A percentile compares a stretch with the other conserved stretches of the same genome.
Conservation (phyloP, 441 rosid species). For the Erodium trifolium region DNA sequence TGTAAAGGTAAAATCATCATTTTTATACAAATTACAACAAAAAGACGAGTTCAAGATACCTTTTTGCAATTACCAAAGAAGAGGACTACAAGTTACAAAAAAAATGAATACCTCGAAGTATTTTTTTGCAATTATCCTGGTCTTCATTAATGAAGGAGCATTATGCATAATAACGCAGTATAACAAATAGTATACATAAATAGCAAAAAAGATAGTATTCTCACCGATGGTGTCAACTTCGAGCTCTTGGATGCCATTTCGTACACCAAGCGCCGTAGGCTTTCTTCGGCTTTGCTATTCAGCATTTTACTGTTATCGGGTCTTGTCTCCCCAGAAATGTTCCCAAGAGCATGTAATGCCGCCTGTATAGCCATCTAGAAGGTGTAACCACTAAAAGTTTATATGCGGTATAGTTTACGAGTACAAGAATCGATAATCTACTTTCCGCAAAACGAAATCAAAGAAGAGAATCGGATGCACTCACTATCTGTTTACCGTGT, state of each 20-base stretch:
- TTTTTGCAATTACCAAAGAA: too few relatives aligned
- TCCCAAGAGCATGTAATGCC: slow-evolving; percentile 72
- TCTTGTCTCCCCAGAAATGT: slow-evolving; percentile 62
- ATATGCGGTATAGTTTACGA: too few relatives aligned
- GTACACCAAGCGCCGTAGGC: slow-evolving; percentile 53
- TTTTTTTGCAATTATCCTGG: too few relatives aligned
- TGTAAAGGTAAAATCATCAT: too few relatives aligned
- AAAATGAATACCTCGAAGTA: too few relatives aligned
- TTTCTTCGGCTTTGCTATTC: slow-evolving; percentile 61
- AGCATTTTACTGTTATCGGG: slow-evolving; percentile 39
- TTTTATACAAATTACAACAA: too few relatives aligned
- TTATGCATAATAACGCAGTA: too few relatives aligned
- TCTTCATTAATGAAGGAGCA: too few relatives aligned
- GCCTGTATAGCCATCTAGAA: slow-evolving; percentile 45
- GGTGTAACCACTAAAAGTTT: too few relatives aligned
- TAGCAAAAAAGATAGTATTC: slow-evolving; percentile 16
- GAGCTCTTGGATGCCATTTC: slow-evolving; percentile 65
- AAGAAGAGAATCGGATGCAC: slow-evolving; percentile 20
- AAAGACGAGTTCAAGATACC: too few relatives aligned
- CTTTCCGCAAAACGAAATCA: background rate
- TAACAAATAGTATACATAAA: background rate
- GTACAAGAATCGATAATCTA: background rate
- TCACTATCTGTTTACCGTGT: slow-evolving; percentile 73
- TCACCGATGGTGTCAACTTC: slow-evolving; percentile 73
- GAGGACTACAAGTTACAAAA: too few relatives aligned